Base-by-base conservation (phyloP, 768 basidiomycete genomes). In the Mrakia gelida region DNA sequence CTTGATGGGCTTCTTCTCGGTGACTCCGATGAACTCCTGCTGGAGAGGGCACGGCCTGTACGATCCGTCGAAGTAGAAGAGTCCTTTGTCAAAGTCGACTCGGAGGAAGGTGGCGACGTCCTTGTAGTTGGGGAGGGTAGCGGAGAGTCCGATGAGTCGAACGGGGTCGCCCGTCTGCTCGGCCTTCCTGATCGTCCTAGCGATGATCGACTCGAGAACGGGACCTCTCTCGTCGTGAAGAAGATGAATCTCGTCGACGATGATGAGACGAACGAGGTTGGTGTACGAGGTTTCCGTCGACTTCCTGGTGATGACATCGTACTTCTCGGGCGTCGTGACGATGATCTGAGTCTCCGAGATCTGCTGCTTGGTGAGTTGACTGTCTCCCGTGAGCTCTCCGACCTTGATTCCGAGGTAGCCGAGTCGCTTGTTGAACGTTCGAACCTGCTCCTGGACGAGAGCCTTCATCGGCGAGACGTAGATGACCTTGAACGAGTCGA, bases 401-500 rank as follows among this genome's bases (percentile, higher is more conserved):
- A 99, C 92, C 79, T 90, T 91, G 85, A 99, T 88, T 62, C 91
- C 92, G 82, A 87, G 91, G 0, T 86, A 84, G 0, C 84, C 84
- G 65, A 99, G 89, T 6, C 96, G 91, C 11, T 89, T 86, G 49
- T 88, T 88, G 82, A 99, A 99, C 84, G 95, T 96, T 80, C 94
- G 93, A 78, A 98, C 97, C 91, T 96, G 95, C 85, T 99, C 97
- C 83, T 98, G 96, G 0, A 99, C 96, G 77, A 99, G 89, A 4
- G 96, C 97, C 84, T 99, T 99, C 97, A 99, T 99, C 5, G 96
- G 97, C 0, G 97, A 96, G 73, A 99, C 90, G 84, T 98, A 99
- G 81, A 99, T 90, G 75, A 97, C 92, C 86, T 99, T 99, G 89
- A 98, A 97, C 0, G 92, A 86, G 79, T 92, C 91, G 49, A 95